Evolutionary conservation across 2,329 filamentous ascomycete genomes (phyloP).

Genomic region (Herpomyces periplanetae): DNA sequence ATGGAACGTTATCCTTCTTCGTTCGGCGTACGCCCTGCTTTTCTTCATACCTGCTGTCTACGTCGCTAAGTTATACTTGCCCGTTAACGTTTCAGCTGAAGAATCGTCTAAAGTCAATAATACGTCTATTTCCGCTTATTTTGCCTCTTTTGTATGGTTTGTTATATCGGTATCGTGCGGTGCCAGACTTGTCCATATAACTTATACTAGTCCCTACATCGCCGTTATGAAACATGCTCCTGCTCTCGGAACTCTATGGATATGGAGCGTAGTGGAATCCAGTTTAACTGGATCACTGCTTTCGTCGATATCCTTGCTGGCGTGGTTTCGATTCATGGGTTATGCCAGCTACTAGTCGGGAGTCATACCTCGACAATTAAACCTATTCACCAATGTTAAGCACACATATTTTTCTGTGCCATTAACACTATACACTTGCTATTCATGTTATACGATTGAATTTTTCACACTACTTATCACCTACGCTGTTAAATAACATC

Average conservation of each 20-base stretch:
- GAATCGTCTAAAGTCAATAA: no score
- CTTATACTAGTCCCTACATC: constrained; percentile 41
- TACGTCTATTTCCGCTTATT: constrained; percentile 11
- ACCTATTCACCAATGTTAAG: no score
- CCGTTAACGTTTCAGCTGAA: constrained; percentile 10
- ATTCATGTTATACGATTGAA: no score
- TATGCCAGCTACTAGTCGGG: no score
- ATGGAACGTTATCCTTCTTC: constrained; percentile 15
- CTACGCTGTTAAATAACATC: no score
- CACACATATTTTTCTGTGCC: no score
- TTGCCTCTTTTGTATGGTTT: constrained; percentile 20
- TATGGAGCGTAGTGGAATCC: constrained; percentile 80
- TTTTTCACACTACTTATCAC: no score
- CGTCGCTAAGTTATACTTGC: constrained; percentile 5
- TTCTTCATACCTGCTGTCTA: constrained; percentile 6
- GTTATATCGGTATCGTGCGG: constrained; percentile 18
- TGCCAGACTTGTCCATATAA: constrained; percentile 40
- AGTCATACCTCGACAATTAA: no score
- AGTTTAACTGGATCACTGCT: no score
- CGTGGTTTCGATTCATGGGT: no score
- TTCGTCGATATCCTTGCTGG: no score
- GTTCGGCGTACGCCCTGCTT: constrained; percentile 14
- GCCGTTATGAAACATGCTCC: constrained; percentile 69
- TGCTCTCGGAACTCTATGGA: constrained; percentile 56
- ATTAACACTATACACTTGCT: no score